A percentile compares a stretch with the other conserved stretches of the same genome.
phyloP scores from a whole-genome alignment of 2,329 filamentous ascomycete genomes.

The Macrophomina pseudophaseolina region DNA sequence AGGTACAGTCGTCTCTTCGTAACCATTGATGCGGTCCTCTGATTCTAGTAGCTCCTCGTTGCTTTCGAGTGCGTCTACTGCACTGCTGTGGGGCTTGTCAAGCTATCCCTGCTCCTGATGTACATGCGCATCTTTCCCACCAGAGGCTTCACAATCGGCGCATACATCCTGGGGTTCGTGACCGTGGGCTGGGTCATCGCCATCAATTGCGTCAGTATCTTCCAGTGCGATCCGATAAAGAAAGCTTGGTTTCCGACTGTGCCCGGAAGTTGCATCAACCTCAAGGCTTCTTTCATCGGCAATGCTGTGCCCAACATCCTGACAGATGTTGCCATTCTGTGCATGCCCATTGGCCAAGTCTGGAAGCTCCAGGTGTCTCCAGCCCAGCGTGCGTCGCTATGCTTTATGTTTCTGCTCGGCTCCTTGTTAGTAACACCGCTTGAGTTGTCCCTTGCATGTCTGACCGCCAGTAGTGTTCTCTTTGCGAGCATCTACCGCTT shows the following conservation, averaged over 20 bases:
- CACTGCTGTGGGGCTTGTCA: conserved; percentile 57
- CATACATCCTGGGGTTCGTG: conserved; percentile 49
- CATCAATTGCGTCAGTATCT: conserved; percentile 57
- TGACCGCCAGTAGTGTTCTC: conserved; percentile 30
- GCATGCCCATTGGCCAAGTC: conserved; percentile 55
- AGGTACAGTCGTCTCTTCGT: neutral
- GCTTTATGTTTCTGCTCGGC: conserved; percentile 52
- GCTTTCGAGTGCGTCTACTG: conserved; percentile 56
- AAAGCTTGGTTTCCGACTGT: conserved; percentile 56
- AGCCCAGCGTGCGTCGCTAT: conserved; percentile 52
- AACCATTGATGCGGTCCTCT: neutral
- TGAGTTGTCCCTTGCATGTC: neutral
- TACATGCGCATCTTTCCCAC: conserved; percentile 60
- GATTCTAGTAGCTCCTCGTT: conserved; percentile 47
- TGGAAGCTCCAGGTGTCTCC: conserved; percentile 52
- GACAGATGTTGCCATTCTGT: conserved; percentile 54
- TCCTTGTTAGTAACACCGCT: conserved; percentile 44
- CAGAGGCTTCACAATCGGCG: conserved; percentile 50
- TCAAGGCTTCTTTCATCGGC: conserved; percentile 57
- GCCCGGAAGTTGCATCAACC: conserved; percentile 56
- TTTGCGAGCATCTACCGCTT: conserved; percentile 31
- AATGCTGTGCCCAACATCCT: conserved; percentile 56
- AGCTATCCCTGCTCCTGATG: conserved; percentile 57
- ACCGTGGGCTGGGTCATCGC: conserved; percentile 55
- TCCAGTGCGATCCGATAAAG: conserved; percentile 58